Percentiles rank a stretch among this genome's conserved stretches.
phyloP scores from a whole-genome alignment of 768 basidiomycete genomes.

The Lenzites betulinus region DNA sequence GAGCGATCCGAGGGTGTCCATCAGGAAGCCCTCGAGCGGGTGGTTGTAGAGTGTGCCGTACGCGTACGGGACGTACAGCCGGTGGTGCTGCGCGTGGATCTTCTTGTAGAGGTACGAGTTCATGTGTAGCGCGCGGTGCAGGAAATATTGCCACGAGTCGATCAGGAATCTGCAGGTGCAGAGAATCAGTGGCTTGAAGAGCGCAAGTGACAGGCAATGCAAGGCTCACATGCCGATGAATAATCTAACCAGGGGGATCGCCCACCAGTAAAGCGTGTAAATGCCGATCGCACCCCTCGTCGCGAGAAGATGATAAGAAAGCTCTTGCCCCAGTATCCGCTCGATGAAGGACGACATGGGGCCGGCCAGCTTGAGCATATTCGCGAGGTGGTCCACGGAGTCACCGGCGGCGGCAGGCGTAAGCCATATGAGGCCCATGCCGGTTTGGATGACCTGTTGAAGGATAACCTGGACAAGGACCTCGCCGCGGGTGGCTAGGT shows the following conservation, averaged over 20 bases:
- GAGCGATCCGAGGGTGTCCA: slow-evolving; percentile 81
- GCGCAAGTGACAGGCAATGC: too few species aligned
- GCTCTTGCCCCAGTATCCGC: slow-evolving; percentile 44
- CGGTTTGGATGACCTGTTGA: slow-evolving; percentile 88
- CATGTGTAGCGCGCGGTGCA: slow-evolving; percentile 90
- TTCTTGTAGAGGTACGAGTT: slow-evolving; percentile 90
- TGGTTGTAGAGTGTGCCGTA: slow-evolving; percentile 98
- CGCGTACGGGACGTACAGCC: slow-evolving; percentile 95
- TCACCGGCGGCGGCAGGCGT: slow-evolving; percentile 36
- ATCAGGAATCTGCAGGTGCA: slow-evolving; percentile 72
- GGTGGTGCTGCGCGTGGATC: slow-evolving; percentile 92
- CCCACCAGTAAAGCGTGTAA: slow-evolving; percentile 91
- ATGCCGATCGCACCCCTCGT: slow-evolving; percentile 44
- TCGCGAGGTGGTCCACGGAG: slow-evolving; percentile 42
- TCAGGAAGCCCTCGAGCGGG: slow-evolving; percentile 88
- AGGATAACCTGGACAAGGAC: slow-evolving; percentile 81
- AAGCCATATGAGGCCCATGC: slow-evolving; percentile 69
- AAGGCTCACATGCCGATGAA: slow-evolving; percentile 84
- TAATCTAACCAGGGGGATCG: slow-evolving; percentile 71
- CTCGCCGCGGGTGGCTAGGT: slow-evolving; percentile 67
- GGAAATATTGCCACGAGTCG: slow-evolving; percentile 98
- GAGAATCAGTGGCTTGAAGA: too few species aligned
- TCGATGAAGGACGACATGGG: slow-evolving; percentile 41
- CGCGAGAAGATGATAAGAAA: slow-evolving; percentile 38
- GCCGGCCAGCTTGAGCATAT: slow-evolving; percentile 39